Percentiles rank a stretch among this genome's conserved stretches.
Evolutionary conservation across 2,329 filamentous ascomycete species (phyloP).

Genomic region (Dactylella cylindrospora): DNA sequence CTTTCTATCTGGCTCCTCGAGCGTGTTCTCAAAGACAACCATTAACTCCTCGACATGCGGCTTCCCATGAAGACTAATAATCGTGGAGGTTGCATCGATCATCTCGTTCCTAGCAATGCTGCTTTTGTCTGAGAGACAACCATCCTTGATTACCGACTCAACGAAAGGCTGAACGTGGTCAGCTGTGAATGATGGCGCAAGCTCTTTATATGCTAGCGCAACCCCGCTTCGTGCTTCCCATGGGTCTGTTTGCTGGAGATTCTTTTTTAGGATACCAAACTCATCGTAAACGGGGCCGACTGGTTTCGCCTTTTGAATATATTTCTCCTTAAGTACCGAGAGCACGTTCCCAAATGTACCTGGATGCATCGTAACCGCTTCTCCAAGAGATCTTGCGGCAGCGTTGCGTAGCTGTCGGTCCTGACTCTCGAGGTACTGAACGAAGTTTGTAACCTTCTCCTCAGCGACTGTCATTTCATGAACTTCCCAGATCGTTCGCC

Average conservation of each 20-base stretch:
- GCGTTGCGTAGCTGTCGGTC: constrained; percentile 81
- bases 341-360: constrained; percentile 65
- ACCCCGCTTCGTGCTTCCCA: constrained; percentile 92
- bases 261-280: constrained; percentile 88
- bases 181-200: constrained; percentile 69
- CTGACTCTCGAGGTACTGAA: constrained; percentile 76
- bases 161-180: constrained; percentile 75
- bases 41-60: constrained; percentile 83
- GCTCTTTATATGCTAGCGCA: constrained; percentile 79
- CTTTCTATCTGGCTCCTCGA: constrained; percentile 81
- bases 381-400: constrained; percentile 77
- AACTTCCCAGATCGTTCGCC: constrained; percentile 90
- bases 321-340: constrained; percentile 67
- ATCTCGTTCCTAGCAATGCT: constrained; percentile 79
- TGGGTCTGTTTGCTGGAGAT: constrained; percentile 75
- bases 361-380: constrained; percentile 66
- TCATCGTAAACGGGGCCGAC: constrained; percentile 81
- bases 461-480: constrained; percentile 73
- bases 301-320: constrained; percentile 77
- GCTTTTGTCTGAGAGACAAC: constrained; percentile 82
- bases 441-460: constrained; percentile 66
- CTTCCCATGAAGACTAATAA: constrained; percentile 80
- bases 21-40: constrained; percentile 81
- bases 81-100: constrained; percentile 80
- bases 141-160: constrained; percentile 78